phyloP scores from a whole-genome alignment of 2,329 filamentous ascomycete genomes.

The Fusarium papillatum region DNA sequence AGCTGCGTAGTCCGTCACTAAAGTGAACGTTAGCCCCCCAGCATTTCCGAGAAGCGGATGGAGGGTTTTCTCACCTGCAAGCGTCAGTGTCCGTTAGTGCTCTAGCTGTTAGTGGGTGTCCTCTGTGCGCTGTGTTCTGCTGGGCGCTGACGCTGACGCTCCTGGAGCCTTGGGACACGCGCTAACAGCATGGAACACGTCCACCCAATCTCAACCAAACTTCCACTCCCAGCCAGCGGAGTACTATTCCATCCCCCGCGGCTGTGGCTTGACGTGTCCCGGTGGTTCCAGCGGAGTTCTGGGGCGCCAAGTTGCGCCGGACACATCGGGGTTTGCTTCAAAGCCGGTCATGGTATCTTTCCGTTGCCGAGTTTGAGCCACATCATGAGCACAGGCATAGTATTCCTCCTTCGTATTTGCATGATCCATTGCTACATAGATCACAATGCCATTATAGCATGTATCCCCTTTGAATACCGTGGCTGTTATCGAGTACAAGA shows the following conservation, averaged over 20 bases:
- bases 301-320: slow-evolving; percentile 25
- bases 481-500: not conserved
- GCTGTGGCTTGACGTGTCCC: slow-evolving; percentile 43
- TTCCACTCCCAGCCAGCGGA: slow-evolving; percentile 11
- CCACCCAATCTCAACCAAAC: slow-evolving; percentile 30
- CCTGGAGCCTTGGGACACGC: slow-evolving; percentile 31
- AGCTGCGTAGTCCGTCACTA: slow-evolving; percentile 22
- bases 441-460: not conserved
- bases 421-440: not conserved
- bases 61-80: slow-evolving; percentile 11
- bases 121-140: not conserved
- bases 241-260: slow-evolving; percentile 18
- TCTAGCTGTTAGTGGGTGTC: slow-evolving; percentile 2
- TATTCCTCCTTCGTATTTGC: not conserved
- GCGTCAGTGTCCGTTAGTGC: slow-evolving; percentile 1
- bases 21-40: slow-evolving; percentile 17
- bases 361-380: not conserved
- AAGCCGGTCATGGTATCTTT: not conserved
- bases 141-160: slow-evolving; percentile 34
- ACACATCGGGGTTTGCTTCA: slow-evolving; percentile 7
- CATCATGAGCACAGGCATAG: not conserved
- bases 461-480: not conserved
- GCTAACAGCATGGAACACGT: not conserved
- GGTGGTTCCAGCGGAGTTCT: slow-evolving; percentile 32
- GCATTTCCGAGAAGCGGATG: slow-evolving; percentile 42